phyloP scores from a whole-genome alignment of 106 monocot genomes.

The Narthecium ossifragum region DNA sequence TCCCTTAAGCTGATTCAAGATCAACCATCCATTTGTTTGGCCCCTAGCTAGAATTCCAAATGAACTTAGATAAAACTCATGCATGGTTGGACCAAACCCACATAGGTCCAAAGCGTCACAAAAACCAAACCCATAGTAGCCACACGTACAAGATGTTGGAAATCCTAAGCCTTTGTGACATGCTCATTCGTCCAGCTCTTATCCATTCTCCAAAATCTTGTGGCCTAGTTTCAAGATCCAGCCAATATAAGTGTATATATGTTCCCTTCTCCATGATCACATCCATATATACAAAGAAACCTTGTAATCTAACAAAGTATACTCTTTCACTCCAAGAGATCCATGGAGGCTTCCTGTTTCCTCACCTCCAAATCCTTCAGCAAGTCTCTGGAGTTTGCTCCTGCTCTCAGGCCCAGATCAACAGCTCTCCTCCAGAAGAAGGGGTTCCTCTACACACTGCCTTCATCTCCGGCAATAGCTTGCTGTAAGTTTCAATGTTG shows the following conservation, averaged over 20 bases:
- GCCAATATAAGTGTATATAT: neutral
- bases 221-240: conserved; percentile 9
- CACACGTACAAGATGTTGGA: neutral
- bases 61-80: neutral
- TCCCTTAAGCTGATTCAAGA: too few relatives aligned
- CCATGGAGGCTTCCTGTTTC: conserved; percentile 70
- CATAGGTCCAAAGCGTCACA: neutral
- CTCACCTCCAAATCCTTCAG: conserved; percentile 45
- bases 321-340: neutral
- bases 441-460: neutral
- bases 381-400: conserved; percentile 25
- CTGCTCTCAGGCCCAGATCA: conserved; percentile 18
- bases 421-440: neutral
- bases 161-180: neutral
- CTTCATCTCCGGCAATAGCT: neutral
- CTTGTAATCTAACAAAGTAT: too few relatives aligned
- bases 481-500: too few relatives aligned
- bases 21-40: neutral
- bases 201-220: conserved; percentile 10
- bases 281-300: neutral
- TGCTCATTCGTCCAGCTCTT: neutral
- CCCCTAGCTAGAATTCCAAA: neutral
- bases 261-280: neutral
- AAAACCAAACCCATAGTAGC: conserved; percentile 1
- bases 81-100: neutral